Base-by-base conservation (phyloP, 805 yeast genomes). In the Millerago galiae region DNA sequence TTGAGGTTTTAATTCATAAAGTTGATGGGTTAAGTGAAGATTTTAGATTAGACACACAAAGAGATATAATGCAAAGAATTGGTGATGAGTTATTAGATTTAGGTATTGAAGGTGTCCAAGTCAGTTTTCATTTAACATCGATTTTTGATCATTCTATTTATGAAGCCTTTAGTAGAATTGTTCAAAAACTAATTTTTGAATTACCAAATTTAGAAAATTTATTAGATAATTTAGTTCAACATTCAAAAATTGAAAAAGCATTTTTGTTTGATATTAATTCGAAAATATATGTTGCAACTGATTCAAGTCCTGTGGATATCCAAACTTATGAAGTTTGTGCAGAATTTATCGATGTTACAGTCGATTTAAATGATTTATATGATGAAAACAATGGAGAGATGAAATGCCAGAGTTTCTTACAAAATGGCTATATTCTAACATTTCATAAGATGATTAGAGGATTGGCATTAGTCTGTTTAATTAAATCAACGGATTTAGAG, bases 321-420 rank as follows among this genome's bases (percentile, higher is more conserved):
- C 95, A 89, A 57, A 86, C 95, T 0, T 93, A 93, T 60, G 97
- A 93, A 60, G 95, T 91, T 2, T 93, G 98, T 62, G 95, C 97
- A 0, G 98, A 93, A 57, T 93, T 93, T 57, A 91, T 93, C 36
- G 98, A 93, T 61, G 93, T 91, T 13, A 82, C 96, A 3, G 82
- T 89, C 21, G 98, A 93, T 57, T 66, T 93, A 49, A 90, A 87
- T 53, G 84, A 83, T 39, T 60, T 84, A 35, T 83, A 84, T 51
- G 74, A 75, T 38, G 46, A 50, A 31, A 50, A 37, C 36, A 54
- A 34, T 43, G 43, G 35, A 31, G 77, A 70, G 45, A 61, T 81
- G 42, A 77, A 77, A 58, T 83, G 93, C 42, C 75, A 82, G 5
- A 83, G 95, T 15, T 77, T 74, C 45, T 70, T 93, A 41, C 84